These are phyloP conservation scores for Gossypium longicalyx DNA, from an alignment of 345 rosid genomes.

Conservation along the genomic window DNA sequence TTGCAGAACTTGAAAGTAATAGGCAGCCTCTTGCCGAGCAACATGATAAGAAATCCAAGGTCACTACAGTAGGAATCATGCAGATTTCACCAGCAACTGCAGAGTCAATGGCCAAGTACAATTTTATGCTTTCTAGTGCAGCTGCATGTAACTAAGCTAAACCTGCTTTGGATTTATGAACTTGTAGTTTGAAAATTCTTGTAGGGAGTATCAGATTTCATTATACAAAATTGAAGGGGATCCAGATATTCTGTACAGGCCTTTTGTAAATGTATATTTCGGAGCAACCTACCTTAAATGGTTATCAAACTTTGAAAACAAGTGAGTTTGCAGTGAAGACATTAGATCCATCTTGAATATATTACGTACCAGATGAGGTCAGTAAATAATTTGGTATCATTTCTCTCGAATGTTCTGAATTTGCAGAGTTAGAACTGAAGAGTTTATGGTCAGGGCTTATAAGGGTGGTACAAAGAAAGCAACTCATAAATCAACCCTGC, in stretches of 20 bases:
- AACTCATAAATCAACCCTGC: constrained; percentile 75
- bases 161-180: constrained; percentile 3
- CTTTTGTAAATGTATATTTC: constrained; percentile 72
- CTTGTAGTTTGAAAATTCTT: constrained; percentile 22
- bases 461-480: constrained; percentile 78
- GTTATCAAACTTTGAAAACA: constrained; percentile 62
- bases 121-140: constrained; percentile 6
- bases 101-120: constrained; percentile 66
- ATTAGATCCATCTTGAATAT: not conserved
- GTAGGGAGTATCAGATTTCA: constrained; percentile 64
- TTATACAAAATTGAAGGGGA: constrained; percentile 48
- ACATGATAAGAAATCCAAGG: constrained; percentile 67
- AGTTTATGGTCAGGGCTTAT: constrained; percentile 80
- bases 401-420: not conserved
- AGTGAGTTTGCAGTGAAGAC: constrained; percentile 35
- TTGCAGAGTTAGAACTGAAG: constrained; percentile 82
- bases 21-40: constrained; percentile 62
- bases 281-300: constrained; percentile 88
- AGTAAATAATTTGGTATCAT: not conserved
- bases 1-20: constrained; percentile 92
- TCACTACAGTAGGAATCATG: constrained; percentile 66
- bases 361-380: not conserved
- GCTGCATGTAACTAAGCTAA: not conserved
- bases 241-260: constrained; percentile 68
- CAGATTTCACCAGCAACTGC: constrained; percentile 70